A percentile compares a stretch with the other conserved stretches of the same genome.
These are phyloP conservation scores for Ogataea neopini DNA, from an alignment of 805 yeast species.

Conservation along the genomic window DNA sequence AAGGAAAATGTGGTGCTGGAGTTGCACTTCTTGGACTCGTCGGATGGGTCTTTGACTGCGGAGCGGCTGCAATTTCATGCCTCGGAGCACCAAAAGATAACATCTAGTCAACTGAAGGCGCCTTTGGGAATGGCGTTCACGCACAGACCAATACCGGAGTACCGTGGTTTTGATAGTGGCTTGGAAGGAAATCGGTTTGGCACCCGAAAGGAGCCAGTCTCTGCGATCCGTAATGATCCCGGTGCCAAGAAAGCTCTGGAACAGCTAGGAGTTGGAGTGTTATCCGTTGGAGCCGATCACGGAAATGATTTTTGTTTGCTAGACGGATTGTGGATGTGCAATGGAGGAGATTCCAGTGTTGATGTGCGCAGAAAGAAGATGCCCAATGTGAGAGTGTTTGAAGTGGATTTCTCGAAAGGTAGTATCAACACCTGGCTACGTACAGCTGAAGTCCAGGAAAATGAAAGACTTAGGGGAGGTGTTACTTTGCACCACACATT, in stretches of 20 bases:
- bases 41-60: constrained; percentile 30
- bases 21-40: constrained; percentile 78
- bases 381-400: constrained; percentile 63
- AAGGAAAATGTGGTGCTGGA: constrained; percentile 49
- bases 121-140: constrained; percentile 84
- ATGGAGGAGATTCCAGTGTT: constrained; percentile 95
- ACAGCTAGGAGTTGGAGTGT: constrained; percentile 67
- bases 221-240: constrained; percentile 73
- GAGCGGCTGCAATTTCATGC: constrained; percentile 87
- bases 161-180: constrained; percentile 41
- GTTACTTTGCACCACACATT: too few species aligned
- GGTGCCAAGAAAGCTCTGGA: constrained; percentile 61
- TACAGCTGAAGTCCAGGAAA: neutral
- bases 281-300: constrained; percentile 92
- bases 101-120: constrained; percentile 30
- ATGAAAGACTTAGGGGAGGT: too few species aligned
- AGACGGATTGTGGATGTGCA: constrained; percentile 77
- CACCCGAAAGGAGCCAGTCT: constrained; percentile 63
- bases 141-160: constrained; percentile 93
- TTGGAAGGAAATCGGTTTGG: constrained; percentile 54
- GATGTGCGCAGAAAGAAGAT: constrained; percentile 63
- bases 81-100: constrained; percentile 21
- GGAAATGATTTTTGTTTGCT: constrained; percentile 85
- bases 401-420: constrained; percentile 45
- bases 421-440: neutral